Evolutionary conservation across 805 yeast genomes (phyloP).

Genomic region (Zygoascus flipseniorum): DNA sequence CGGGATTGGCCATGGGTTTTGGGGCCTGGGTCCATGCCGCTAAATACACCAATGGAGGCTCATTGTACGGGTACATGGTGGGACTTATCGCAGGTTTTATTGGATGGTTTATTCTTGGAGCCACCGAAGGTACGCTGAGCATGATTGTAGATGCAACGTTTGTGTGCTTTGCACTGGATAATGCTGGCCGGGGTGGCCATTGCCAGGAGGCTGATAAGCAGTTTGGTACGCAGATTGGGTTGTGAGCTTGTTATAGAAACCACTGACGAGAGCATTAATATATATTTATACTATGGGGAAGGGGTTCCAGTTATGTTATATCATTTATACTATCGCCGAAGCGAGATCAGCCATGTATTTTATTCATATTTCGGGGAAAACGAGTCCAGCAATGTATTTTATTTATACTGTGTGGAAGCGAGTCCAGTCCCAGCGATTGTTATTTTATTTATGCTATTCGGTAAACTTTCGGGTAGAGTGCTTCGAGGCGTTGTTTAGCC

Average conservation of each 20-base stretch:
- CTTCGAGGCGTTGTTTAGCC: no score
- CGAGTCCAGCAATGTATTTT: no score
- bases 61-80: constrained; percentile 32
- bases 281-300: no score
- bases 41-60: constrained; percentile 24
- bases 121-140: constrained; percentile 34
- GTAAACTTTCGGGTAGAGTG: no score
- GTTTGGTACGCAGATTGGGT: constrained; percentile 4
- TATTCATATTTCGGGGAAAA: no score
- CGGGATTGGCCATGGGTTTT: constrained; percentile 30
- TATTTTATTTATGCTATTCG: no score
- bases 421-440: no score
- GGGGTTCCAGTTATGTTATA: no score
- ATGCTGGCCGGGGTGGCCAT: constrained; percentile 20
- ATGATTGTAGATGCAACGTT: constrained; percentile 29
- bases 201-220: constrained; percentile 25
- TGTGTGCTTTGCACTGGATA: constrained; percentile 31
- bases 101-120: constrained; percentile 37
- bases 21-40: constrained; percentile 35
- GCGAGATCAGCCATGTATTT: no score
- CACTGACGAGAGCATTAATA: not conserved
- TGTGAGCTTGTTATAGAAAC: not conserved
- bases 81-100: constrained; percentile 32
- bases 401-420: no score
- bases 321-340: no score